Evolutionary conservation across 768 basidiomycete genomes (phyloP).

Genomic region (Pleurotus eryngii): DNA sequence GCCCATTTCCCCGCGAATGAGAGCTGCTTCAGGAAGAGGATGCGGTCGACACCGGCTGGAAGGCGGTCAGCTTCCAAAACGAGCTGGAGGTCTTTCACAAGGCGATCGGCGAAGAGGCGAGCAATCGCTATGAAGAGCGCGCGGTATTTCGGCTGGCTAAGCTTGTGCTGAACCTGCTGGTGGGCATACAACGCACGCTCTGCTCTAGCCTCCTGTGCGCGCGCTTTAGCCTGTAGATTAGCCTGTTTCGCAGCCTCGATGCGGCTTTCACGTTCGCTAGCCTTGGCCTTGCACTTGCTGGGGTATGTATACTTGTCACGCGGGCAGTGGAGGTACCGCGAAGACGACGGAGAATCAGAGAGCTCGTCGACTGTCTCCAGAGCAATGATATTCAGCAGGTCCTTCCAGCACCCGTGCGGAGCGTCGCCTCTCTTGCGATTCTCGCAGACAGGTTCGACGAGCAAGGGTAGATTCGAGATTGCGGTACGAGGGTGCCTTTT

Average conservation of each 20-base stretch:
- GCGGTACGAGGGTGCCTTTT: slow-evolving; percentile 68
- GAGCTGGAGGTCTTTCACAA: slow-evolving; percentile 44
- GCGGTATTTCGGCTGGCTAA: slow-evolving; percentile 47
- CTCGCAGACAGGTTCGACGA: slow-evolving; percentile 51
- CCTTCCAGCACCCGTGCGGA: slow-evolving; percentile 73
- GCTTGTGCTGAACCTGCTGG: slow-evolving; percentile 34
- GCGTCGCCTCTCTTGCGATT: slow-evolving; percentile 23
- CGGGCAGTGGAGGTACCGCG: slow-evolving; percentile 26
- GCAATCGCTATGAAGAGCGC: slow-evolving; percentile 64
- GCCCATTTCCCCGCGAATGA: slow-evolving; percentile 72
- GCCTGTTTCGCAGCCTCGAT: slow-evolving; percentile 17
- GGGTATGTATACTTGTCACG: slow-evolving; percentile 12
- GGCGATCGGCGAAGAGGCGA: slow-evolving; percentile 52
- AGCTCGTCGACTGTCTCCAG: slow-evolving; percentile 57
- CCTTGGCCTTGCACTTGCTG: slow-evolving; percentile 2
- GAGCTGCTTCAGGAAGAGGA: slow-evolving; percentile 36
- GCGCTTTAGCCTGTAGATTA: slow-evolving; percentile 15
- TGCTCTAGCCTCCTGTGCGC: slow-evolving; percentile 22
- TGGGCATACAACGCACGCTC: slow-evolving; percentile 24
- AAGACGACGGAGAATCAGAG: slow-evolving; percentile 11
- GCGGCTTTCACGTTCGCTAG: slow-evolving; percentile 17
- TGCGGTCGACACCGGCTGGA: slow-evolving; percentile 23
- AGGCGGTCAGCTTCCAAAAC: slow-evolving; percentile 35
- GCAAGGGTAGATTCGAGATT: slow-evolving; percentile 51
- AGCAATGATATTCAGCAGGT: slow-evolving; percentile 64